Conservation (phyloP, 2,329 filamentous ascomycete species). For the Pseudogymnoascus sp. region DNA sequence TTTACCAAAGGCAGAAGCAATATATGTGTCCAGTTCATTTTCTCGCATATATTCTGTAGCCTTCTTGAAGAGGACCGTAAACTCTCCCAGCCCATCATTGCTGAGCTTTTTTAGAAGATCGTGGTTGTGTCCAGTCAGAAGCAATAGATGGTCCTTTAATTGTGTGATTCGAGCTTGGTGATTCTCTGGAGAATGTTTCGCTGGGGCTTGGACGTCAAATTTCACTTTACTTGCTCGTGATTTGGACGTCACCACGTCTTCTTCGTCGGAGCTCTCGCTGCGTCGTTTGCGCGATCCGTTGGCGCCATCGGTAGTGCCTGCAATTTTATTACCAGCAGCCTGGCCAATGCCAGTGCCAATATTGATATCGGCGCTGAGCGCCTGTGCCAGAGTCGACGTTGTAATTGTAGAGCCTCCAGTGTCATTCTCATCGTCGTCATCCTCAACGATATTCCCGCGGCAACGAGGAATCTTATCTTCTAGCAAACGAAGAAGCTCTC, state of each 20-base stretch:
- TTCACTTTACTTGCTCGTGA: constrained; percentile 37
- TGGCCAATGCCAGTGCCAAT: constrained; percentile 53
- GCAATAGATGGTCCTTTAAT: constrained; percentile 65
- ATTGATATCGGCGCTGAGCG: constrained; percentile 46
- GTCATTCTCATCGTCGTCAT: constrained; percentile 30
- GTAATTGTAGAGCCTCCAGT: constrained; percentile 37
- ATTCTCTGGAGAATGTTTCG: constrained; percentile 15
- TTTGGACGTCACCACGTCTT: constrained; percentile 12
- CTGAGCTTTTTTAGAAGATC: constrained; percentile 64
- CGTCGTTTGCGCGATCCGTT: constrained; percentile 11
- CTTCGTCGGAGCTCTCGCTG: constrained; percentile 22
- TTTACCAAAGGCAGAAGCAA: constrained; percentile 69
- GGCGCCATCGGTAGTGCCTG: constrained; percentile 18
- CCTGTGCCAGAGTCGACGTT: constrained; percentile 50
- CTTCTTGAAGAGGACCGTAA: constrained; percentile 75
- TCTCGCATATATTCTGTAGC: constrained; percentile 67
- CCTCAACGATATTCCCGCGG: constrained; percentile 49
- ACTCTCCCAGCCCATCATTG: constrained; percentile 59
- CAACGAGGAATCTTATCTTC: constrained; percentile 65
- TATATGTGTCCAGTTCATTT: constrained; percentile 72
- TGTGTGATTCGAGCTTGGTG: constrained; percentile 44
- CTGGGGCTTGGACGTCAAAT: constrained; percentile 41
- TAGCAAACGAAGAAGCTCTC: constrained; percentile 61
- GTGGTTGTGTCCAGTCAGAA: constrained; percentile 63
- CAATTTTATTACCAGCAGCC: constrained; percentile 40